Percentiles rank a stretch among this genome's conserved stretches.
Evolutionary conservation across 1,284 basidiomycete genomes (phyloP).

Genomic region (Boletus sp.): DNA sequence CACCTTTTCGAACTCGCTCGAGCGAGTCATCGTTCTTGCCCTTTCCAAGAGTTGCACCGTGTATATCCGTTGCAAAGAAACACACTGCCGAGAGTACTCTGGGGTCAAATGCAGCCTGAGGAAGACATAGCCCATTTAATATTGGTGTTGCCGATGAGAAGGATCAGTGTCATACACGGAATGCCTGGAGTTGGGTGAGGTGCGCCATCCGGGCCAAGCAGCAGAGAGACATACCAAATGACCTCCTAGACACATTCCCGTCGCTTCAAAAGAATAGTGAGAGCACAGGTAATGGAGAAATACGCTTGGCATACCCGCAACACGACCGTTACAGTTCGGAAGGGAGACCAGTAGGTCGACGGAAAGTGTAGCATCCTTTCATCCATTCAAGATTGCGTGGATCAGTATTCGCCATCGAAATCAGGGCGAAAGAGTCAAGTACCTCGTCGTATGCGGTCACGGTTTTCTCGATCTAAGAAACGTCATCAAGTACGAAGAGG

Average conservation of each 20-base stretch:
- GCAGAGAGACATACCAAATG: conserved; percentile 60
- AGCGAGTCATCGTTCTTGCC: conserved; percentile 83
- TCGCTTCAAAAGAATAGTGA: conserved; percentile 51
- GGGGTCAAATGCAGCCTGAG: conserved; percentile 78
- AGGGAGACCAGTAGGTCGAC: conserved; percentile 75
- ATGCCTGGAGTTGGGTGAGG: conserved; percentile 27
- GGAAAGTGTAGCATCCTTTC: conserved; percentile 74
- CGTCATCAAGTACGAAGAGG: conserved; percentile 17
- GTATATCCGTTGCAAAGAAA: conserved; percentile 93
- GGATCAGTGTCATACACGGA: conserved; percentile 23
- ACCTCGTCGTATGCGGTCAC: conserved; percentile 87
- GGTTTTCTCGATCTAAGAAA: conserved; percentile 76
- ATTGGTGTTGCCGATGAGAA: conserved; percentile 54
- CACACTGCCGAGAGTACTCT: conserved; percentile 86
- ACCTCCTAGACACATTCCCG: conserved; percentile 86
- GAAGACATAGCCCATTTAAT: conserved; percentile 37
- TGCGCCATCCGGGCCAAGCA: not conserved
- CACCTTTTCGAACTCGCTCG: conserved; percentile 69
- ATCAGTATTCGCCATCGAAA: conserved; percentile 6
- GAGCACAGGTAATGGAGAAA: not conserved
- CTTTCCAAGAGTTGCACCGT: conserved; percentile 84
- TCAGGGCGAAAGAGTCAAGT: conserved; percentile 8
- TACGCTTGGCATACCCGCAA: conserved; percentile 62
- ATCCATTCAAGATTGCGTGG: not conserved
- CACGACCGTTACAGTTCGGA: conserved; percentile 86